These are phyloP conservation scores for Backusella tarrabulga DNA, from an alignment of 192 early-diverging fungal genomes.

Conservation along the genomic window DNA sequence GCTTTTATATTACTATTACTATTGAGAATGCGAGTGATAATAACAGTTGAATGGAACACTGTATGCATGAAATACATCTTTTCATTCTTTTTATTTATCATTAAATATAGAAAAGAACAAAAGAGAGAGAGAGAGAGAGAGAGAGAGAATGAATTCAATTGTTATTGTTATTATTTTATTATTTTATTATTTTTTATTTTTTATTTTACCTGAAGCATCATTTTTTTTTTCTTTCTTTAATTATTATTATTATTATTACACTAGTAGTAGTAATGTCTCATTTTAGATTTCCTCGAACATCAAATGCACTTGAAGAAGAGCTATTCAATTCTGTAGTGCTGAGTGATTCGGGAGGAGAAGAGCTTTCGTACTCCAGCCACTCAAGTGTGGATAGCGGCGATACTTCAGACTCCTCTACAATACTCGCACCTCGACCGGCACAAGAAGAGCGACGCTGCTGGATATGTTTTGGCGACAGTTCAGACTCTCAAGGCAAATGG, in stretches of 20 bases:
- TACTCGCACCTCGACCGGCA: neutral
- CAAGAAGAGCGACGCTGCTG: slow-evolving; percentile 46
- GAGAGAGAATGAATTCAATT: too few species aligned
- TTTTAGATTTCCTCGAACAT: neutral
- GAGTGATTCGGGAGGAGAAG: neutral
- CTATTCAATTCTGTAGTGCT: neutral
- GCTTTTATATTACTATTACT: neutral
- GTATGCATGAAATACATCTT: too few species aligned
- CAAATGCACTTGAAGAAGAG: neutral
- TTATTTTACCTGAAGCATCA: too few species aligned
- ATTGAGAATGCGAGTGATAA: too few species aligned
- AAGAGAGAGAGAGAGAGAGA: too few species aligned
- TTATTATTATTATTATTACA: too few species aligned
- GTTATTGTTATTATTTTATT: too few species aligned
- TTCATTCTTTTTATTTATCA: neutral
- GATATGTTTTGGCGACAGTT: slow-evolving; percentile 75
- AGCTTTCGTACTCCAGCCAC: neutral
- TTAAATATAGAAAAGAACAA: too few species aligned
- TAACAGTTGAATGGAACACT: too few species aligned
- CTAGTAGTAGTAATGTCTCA: neutral
- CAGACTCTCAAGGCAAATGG: slow-evolving; percentile 62
- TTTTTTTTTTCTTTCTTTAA: too few species aligned
- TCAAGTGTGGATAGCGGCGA: neutral
- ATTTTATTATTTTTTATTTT: too few species aligned
- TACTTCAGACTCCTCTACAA: neutral